Base-by-base conservation (phyloP, 2,329 filamentous ascomycete species). In the Lithohypha guttulata region DNA sequence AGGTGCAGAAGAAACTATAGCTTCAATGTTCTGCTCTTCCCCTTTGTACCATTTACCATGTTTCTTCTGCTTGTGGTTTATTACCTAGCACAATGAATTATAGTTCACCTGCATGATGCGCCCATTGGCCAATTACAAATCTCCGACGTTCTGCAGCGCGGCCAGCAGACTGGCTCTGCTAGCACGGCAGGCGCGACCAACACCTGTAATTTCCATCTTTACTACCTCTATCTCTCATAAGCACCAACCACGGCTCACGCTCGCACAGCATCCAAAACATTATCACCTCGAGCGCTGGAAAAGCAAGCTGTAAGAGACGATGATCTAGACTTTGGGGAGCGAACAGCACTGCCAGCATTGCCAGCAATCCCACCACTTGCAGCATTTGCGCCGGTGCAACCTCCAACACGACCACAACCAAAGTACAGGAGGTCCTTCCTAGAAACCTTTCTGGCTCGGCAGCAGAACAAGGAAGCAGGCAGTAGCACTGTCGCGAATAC, bases 201-300 rank as follows among this genome's bases (percentile, higher is more conserved):
- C 35, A 36, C 43, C 26, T 30, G 36, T 27, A 42, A 39, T 42
- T 38, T 33, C 37, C 36, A 23, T 33, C 37, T 28, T 37, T 14
- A 30, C 37, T 30, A 23, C 30, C 37, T 28, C 42, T 14, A 30
- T 13, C 32, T 18, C 33, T 4, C 23, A 34, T 25, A 32, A 33
- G 26, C 34, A 29, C 22, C 33, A 43, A 47, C 31, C 42, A 52
- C 50, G 50, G 48, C 50, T 26, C 32, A 44, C 38, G 22, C 37
- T 30, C 18, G 31, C 22, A 21, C 29, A 28, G 29, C 42, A 42
- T 34, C 23, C 26, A 34, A 40, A 43, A 31, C 23, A 42, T 26
- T 59, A 57, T 55, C 61, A 59, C 51, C 60, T 58, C 49, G 59
- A 55, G 49, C 57, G 59, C 49, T 54, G 55, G 52, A 62, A 60